Conservation (phyloP, 129 eudicot genomes). For the Rutidosis leptorrhynchoides region DNA sequence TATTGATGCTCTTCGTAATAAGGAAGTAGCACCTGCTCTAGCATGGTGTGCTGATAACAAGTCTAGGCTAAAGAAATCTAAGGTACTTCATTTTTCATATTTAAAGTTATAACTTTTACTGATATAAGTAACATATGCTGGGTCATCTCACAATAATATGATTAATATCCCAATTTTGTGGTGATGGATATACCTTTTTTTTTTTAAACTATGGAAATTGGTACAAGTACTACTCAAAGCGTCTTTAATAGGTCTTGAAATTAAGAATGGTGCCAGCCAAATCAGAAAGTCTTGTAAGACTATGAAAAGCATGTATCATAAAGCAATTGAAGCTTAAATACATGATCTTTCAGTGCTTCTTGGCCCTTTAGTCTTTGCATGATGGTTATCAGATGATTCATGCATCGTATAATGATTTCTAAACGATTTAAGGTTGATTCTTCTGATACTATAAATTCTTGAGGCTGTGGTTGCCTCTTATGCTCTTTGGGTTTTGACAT, state of each 20-base stretch:
- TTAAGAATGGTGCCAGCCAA: background rate
- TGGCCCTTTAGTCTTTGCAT: background rate
- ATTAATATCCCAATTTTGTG: too few species aligned
- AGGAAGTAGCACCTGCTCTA: constrained; percentile 89
- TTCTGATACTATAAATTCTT: background rate
- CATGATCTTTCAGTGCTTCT: background rate
- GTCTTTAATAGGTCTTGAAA: background rate
- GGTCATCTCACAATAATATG: background rate
- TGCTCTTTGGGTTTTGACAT: background rate
- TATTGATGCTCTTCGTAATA: constrained; percentile 81
- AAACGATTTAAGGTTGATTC: constrained; percentile 5
- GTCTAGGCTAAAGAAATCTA: constrained; percentile 85
- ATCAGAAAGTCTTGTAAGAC: background rate
- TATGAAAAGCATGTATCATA: background rate
- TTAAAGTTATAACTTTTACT: background rate
- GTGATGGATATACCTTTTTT: background rate
- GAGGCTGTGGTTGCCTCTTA: background rate
- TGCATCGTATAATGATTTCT: background rate
- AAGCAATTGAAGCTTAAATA: background rate
- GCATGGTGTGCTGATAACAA: constrained; percentile 98
- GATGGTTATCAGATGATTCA: background rate
- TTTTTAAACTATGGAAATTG: constrained; percentile 9
- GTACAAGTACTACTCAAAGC: background rate
- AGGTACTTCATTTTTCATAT: constrained; percentile 43
- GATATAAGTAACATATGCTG: constrained; percentile 10